Conservation (phyloP, 2,329 filamentous ascomycete species). For the Microsporum ferrugineum region DNA sequence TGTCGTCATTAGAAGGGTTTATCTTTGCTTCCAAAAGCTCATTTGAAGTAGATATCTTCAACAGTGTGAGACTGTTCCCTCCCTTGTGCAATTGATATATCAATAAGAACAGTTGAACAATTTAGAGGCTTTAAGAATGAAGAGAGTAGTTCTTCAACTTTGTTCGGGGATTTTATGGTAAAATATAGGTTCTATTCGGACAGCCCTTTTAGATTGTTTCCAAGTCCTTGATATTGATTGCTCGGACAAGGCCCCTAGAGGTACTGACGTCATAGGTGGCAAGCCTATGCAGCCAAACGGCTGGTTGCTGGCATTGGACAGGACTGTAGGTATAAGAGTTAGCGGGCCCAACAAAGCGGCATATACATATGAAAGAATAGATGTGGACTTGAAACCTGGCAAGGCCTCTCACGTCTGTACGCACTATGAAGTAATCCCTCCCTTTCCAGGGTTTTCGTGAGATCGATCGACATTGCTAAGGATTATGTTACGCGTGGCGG, state of each 20-base stretch:
- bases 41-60: not conserved
- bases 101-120: not conserved
- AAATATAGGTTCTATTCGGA: not conserved
- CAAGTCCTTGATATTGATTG: not conserved
- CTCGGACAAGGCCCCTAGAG: not conserved
- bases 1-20: slow-evolving; percentile 29
- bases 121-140: not conserved
- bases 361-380: not conserved
- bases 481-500: not conserved
- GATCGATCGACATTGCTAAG: not conserved
- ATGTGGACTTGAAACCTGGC: not conserved
- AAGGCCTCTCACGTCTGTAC: not conserved
- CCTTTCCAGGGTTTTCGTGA: not conserved
- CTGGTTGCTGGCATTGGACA: not conserved
- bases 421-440: not conserved
- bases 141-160: not conserved
- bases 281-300: not conserved
- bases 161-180: no score
- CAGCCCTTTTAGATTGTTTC: not conserved
- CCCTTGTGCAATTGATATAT: not conserved
- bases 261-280: not conserved
- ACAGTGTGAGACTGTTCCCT: not conserved
- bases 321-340: not conserved
- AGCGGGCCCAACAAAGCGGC: not conserved
- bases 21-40: no score